Evolutionary conservation across 768 basidiomycete genomes (phyloP).

Genomic region (Calocera viscosa): DNA sequence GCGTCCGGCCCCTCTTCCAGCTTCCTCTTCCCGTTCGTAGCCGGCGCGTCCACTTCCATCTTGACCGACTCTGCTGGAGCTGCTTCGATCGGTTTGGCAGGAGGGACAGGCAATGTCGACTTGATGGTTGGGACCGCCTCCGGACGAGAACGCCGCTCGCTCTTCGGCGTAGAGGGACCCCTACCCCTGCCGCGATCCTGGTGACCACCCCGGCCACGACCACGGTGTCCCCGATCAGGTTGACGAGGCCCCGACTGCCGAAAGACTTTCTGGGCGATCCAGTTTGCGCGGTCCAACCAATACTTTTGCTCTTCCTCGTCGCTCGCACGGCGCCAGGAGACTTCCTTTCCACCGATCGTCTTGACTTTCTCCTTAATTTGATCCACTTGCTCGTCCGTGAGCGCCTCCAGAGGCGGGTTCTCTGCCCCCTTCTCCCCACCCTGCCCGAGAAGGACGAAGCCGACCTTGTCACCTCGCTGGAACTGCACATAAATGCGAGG

Average conservation of each 20-base stretch:
- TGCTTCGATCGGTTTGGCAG: not conserved
- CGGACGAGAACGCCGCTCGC: not conserved
- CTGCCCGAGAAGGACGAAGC: slow-evolving; percentile 40
- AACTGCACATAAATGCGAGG: slow-evolving; percentile 38
- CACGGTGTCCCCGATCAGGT: slow-evolving; percentile 17
- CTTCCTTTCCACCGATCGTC: slow-evolving; percentile 34
- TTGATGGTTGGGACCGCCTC: not conserved
- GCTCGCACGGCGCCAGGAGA: slow-evolving; percentile 39
- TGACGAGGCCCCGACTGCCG: slow-evolving; percentile 15
- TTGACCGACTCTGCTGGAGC: not conserved
- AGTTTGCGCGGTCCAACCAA: slow-evolving; percentile 19
- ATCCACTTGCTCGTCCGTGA: slow-evolving; percentile 58
- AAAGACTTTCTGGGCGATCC: slow-evolving; percentile 16
- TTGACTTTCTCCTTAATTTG: slow-evolving; percentile 36
- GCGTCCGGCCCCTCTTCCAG: slow-evolving; percentile 1
- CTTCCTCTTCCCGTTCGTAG: slow-evolving; percentile 9
- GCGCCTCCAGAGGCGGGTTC: slow-evolving; percentile 30
- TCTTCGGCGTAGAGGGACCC: not conserved
- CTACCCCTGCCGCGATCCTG: slow-evolving; percentile 9
- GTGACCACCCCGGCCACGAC: slow-evolving; percentile 14
- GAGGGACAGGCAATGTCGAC: not conserved
- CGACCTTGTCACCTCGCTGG: slow-evolving; percentile 34
- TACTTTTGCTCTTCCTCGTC: slow-evolving; percentile 20
- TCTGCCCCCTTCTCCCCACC: not conserved
- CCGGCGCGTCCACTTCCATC: not conserved